Base-by-base conservation (phyloP, 2,329 filamentous ascomycete genomes). In the Tolypocladium cylindrosporum region DNA sequence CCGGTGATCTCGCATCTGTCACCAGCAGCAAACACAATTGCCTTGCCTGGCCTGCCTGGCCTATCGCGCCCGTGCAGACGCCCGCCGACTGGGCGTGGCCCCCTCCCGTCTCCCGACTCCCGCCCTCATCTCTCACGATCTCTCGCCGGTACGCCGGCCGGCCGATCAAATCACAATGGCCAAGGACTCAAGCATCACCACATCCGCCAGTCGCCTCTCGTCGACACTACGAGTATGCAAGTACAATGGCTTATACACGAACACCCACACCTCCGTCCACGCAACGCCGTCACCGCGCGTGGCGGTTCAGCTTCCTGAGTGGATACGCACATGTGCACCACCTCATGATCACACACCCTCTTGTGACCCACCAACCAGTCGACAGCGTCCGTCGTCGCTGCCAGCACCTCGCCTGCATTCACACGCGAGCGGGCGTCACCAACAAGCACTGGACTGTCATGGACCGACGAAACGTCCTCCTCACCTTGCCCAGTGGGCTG, bases 1-100 rank as follows among this genome's bases (percentile, higher is more conserved):
- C 54, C 40, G 54, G 54, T 55, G 53, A 57, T 57, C 45, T 58
- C 54, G 53, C 54, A 58, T 59, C 39, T 42, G 39, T 57, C 55
- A 42, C 55, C 19, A 19, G 19, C 55, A 41, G 36, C 21, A 51
- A 39, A 31, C n/a, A 27, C 21, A 19, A 24, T 27, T 37, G n/a
- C 40, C 36, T 36, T 52, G 43, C 41, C 27, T 56, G 31, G 31
- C 31, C 9, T 19, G 24, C 19, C 40, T 43, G 54, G 19, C n/a
- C 45, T 31, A 31, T 31, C 16, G 45, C 48, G 48, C 48, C 48
- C 48, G 48, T 36, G 48, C 48, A 36, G 27, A 34, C 48, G 48
- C 31, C 48, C 45, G 45, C 45, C 45, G 27, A 14, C 45, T n/a
- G 27, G 27, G 24, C 45, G 8, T 43, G 42, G 42, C 14, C 42